Conservation (phyloP, 139 green algal genomes). For the Spirogloea muscicola region DNA sequence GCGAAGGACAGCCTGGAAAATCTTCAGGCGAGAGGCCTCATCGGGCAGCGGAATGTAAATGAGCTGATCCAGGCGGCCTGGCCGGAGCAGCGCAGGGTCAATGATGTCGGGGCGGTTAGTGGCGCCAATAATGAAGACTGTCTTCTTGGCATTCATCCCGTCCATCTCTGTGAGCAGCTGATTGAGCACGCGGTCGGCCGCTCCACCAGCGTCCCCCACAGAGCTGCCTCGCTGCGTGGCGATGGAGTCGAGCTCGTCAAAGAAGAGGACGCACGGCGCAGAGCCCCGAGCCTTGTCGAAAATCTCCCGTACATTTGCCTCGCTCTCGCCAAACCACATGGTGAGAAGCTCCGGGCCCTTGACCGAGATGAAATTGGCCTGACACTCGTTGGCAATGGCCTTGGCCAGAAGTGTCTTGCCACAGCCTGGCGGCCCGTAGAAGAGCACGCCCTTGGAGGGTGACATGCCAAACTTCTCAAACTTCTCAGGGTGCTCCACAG, state of each 20-base stretch:
- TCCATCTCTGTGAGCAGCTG: conserved; percentile 99
- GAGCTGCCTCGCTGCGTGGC: conserved; percentile 73
- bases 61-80: conserved; percentile 96
- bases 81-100: conserved; percentile 91
- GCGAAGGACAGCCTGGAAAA: conserved; percentile 93
- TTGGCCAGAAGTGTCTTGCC: conserved; percentile 99
- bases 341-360: conserved; percentile 99
- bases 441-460: conserved; percentile 97
- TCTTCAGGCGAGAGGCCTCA: conserved; percentile 75
- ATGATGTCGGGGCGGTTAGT: conserved; percentile 99
- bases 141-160: conserved; percentile 99
- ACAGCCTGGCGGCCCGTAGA: conserved; percentile 97
- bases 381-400: conserved; percentile 99
- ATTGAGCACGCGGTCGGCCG: conserved; percentile 97
- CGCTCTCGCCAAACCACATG: conserved; percentile 99
- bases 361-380: conserved; percentile 99
- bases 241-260: conserved; percentile 99
- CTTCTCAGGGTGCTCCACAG: conserved; percentile 93
- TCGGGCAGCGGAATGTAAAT: conserved; percentile 99
- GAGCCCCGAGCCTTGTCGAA: conserved; percentile 98
- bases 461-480: conserved; percentile 99
- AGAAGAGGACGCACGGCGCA: conserved; percentile 98
- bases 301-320: conserved; percentile 94
- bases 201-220: conserved; percentile 87
- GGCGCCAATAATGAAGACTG: conserved; percentile 99